Conservation (phyloP, 2,329 filamentous ascomycete genomes). For the Colletotrichum brevisporum region DNA sequence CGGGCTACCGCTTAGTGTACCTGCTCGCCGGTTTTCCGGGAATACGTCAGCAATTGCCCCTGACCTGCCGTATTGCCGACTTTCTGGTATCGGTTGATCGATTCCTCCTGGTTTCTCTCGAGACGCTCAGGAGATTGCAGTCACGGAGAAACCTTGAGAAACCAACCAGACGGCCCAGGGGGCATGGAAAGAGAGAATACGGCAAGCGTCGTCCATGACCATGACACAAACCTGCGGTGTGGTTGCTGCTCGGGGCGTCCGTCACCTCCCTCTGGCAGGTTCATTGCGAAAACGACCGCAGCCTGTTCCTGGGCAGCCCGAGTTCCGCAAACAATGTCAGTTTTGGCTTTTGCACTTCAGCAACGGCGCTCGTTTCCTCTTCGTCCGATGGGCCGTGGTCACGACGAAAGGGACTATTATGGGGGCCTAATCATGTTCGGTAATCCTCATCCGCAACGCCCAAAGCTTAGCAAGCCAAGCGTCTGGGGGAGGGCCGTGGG, state of each 20-base stretch:
- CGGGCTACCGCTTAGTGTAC: background rate
- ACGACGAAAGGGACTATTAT: background rate
- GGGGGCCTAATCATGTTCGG: slow-evolving; percentile 20
- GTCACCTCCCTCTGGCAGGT: background rate
- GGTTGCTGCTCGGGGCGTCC: slow-evolving; percentile 7
- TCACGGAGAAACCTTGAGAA: background rate
- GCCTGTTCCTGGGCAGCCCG: slow-evolving; percentile 10
- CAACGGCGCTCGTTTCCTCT: slow-evolving; percentile 33
- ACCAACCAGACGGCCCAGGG: background rate
- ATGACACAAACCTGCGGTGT: slow-evolving; percentile 5
- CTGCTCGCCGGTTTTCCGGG: slow-evolving; percentile 22
- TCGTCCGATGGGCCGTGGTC: slow-evolving; percentile 20
- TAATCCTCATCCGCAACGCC: slow-evolving; percentile 28
- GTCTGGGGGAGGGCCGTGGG: slow-evolving; percentile 12
- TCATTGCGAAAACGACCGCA: slow-evolving; percentile 13
- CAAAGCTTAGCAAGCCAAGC: slow-evolving; percentile 35
- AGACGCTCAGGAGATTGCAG: background rate
- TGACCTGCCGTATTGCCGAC: slow-evolving; percentile 19
- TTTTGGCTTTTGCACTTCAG: slow-evolving; percentile 28
- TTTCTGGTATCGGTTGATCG: background rate
- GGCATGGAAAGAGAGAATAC: background rate
- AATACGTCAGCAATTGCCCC: slow-evolving; percentile 18
- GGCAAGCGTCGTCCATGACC: background rate
- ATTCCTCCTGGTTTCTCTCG: background rate
- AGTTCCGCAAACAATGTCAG: slow-evolving; percentile 32